Conservation (phyloP, 352 stramenopile genomes). For the Salisapilia sapeloensis region DNA sequence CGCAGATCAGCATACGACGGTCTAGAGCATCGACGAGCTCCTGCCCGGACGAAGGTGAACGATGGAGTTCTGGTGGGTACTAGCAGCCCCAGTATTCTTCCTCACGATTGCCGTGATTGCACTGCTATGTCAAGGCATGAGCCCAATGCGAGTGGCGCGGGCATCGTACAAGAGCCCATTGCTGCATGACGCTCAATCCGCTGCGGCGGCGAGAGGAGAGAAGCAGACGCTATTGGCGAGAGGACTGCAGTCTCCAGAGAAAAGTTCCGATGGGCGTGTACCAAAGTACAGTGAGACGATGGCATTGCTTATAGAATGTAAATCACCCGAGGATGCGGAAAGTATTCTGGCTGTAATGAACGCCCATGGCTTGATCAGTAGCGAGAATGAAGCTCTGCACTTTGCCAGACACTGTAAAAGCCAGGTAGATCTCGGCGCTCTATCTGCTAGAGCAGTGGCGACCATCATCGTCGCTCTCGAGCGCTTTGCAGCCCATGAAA, state of each 20-base stretch:
- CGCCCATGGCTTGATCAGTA: conserved; percentile 37
- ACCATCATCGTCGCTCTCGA: conserved; percentile 37
- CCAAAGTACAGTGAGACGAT: conserved; percentile 59
- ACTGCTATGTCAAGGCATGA: conserved; percentile 34
- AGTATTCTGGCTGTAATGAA: conserved; percentile 38
- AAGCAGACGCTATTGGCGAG: conserved; percentile 25
- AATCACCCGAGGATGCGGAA: conserved; percentile 24
- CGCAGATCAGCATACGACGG: too few relatives aligned
- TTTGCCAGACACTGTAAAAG: conserved; percentile 2
- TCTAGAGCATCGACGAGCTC: too few relatives aligned
- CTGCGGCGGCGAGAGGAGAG: conserved; percentile 21
- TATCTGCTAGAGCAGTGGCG: conserved; percentile 18
- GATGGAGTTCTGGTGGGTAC: background rate
- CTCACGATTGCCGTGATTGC: conserved; percentile 1
- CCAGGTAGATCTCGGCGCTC: conserved; percentile 8
- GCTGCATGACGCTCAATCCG: conserved; percentile 18
- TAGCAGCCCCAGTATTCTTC: background rate
- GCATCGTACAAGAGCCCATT: conserved; percentile 34
- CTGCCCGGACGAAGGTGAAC: too few relatives aligned
- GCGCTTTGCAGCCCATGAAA: conserved; percentile 21
- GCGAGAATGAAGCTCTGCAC: conserved; percentile 6
- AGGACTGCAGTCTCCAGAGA: conserved; percentile 14
- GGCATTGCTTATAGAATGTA: conserved; percentile 15
- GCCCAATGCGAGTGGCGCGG: conserved; percentile 40
- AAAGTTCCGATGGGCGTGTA: conserved; percentile 37